Conservation (phyloP, 2,329 filamentous ascomycete genomes). For the Rhinocladiella mackenziei region DNA sequence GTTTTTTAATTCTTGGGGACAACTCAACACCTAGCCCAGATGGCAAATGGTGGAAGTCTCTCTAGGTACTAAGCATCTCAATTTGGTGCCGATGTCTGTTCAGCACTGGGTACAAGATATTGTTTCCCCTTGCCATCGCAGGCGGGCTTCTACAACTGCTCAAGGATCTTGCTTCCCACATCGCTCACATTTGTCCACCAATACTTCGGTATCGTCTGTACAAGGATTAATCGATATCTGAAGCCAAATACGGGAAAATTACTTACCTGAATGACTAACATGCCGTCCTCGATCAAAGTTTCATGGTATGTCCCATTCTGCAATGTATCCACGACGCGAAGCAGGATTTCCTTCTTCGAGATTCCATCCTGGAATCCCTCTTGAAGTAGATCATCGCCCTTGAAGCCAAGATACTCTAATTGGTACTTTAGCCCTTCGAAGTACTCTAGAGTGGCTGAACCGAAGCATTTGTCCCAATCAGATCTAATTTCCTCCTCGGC, state of each 20-base stretch:
- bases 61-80: too few relatives aligned
- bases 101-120: too few relatives aligned
- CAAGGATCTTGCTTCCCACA: constrained; percentile 10
- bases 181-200: constrained; percentile 41
- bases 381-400: constrained; percentile 39
- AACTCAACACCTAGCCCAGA: too few relatives aligned
- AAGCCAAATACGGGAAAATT: too few relatives aligned
- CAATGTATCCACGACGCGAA: constrained; percentile 49
- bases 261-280: constrained; percentile 44
- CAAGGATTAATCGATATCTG: too few relatives aligned
- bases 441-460: constrained; percentile 38
- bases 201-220: constrained; percentile 37
- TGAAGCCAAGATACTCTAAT: constrained; percentile 33
- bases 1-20: background rate
- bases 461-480: constrained; percentile 47
- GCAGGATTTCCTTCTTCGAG: constrained; percentile 42
- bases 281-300: constrained; percentile 47
- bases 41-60: too few relatives aligned
- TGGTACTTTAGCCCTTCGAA: constrained; percentile 10
- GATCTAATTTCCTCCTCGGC: constrained; percentile 34
- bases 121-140: too few relatives aligned
- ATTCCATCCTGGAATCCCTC: constrained; percentile 50
- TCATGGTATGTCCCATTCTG: constrained; percentile 45
- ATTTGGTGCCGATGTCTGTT: background rate
- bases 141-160: constrained; percentile 1